These are phyloP conservation scores for Colletotrichum liaoningense DNA, from an alignment of 2,329 filamentous ascomycete species.

Conservation along the genomic window DNA sequence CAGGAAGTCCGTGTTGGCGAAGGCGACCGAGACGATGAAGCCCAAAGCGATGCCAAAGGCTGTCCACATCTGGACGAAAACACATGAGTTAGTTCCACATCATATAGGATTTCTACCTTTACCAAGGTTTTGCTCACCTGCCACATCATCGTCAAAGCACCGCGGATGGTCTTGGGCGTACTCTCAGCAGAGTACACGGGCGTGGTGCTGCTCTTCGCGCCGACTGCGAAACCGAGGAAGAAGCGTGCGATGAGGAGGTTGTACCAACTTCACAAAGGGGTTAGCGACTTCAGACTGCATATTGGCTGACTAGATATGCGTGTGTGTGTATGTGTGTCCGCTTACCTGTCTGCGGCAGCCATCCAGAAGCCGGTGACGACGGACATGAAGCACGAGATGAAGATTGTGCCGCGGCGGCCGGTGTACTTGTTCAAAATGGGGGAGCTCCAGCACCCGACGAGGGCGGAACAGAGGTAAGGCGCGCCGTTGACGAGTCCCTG, in stretches of 20 bases:
- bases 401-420: slow-evolving; percentile 73
- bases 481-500: slow-evolving; percentile 66
- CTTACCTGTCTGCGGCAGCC: slow-evolving; percentile 66
- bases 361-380: slow-evolving; percentile 64
- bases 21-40: slow-evolving; percentile 49
- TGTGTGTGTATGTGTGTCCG: slow-evolving; percentile 39
- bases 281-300: too few relatives aligned
- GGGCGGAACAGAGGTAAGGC: slow-evolving; percentile 64
- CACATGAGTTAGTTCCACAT: not conserved
- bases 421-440: slow-evolving; percentile 67
- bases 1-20: slow-evolving; percentile 46
- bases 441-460: slow-evolving; percentile 49
- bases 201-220: slow-evolving; percentile 49
- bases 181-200: slow-evolving; percentile 50
- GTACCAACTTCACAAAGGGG: slow-evolving; percentile 43
- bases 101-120: too few relatives aligned
- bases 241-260: slow-evolving; percentile 48
- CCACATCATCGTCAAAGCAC: slow-evolving; percentile 53
- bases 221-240: slow-evolving; percentile 50
- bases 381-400: slow-evolving; percentile 69
- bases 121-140: slow-evolving; percentile 30
- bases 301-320: too few relatives aligned
- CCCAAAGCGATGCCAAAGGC: slow-evolving; percentile 54
- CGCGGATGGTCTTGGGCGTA: slow-evolving; percentile 51
- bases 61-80: slow-evolving; percentile 31